Percentiles rank a stretch among this genome's conserved stretches.
Evolutionary conservation across 805 yeast genomes (phyloP).

Genomic region (Kuraishia ogatae): DNA sequence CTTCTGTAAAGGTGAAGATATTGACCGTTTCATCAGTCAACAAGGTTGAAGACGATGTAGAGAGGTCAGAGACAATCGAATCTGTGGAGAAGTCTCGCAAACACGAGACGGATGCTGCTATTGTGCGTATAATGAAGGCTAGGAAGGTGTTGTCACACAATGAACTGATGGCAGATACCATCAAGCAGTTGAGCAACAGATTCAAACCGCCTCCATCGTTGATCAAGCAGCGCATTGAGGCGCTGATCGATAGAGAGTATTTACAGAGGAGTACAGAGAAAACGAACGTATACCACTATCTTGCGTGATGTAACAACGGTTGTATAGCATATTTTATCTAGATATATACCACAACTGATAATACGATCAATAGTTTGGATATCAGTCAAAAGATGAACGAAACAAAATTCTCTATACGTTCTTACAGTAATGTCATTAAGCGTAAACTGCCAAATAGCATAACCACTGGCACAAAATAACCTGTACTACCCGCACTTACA

Average conservation of each 20-base stretch:
- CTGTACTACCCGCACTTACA: too few species aligned
- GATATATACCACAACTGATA: not conserved
- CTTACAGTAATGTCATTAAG: too few species aligned
- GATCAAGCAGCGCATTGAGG: conserved; percentile 68
- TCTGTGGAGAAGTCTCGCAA: conserved; percentile 54
- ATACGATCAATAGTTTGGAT: too few species aligned
- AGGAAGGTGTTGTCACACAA: conserved; percentile 53
- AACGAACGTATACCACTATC: conserved; percentile 51
- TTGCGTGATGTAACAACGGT: too few species aligned
- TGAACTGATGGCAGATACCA: conserved; percentile 57
- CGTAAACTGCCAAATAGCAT: too few species aligned
- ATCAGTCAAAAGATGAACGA: too few species aligned
- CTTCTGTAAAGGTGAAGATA: conserved; percentile 64
- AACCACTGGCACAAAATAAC: too few species aligned
- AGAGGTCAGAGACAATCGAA: conserved; percentile 44
- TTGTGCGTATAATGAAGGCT: conserved; percentile 82
- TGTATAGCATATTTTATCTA: too few species aligned
- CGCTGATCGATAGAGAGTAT: conserved; percentile 74
- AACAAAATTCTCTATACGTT: too few species aligned
- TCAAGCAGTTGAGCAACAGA: conserved; percentile 48
- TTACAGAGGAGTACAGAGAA: conserved; percentile 61
- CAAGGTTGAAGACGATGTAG: conserved; percentile 44
- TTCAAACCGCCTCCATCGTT: conserved; percentile 62
- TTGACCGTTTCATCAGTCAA: conserved; percentile 49
- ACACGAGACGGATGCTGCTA: conserved; percentile 72